Evolutionary conservation across 129 eudicot genomes (phyloP), one percentile per base, ranked within the genome.

Genomic region (Deinandra increscens): DNA sequence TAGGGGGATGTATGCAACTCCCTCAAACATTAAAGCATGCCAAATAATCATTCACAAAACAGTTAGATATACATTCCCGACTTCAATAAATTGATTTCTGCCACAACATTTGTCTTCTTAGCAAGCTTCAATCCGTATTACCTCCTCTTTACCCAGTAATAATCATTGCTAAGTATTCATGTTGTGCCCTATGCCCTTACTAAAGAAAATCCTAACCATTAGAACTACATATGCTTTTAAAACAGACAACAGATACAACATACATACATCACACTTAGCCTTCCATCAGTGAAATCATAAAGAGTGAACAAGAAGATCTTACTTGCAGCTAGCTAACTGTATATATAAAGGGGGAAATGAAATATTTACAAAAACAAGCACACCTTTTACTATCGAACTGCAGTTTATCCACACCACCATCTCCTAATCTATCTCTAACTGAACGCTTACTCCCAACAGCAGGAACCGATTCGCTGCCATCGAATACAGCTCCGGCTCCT

Each of bases 371-470:
- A 26, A 14, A 23, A 45, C 56, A 43, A 53, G 17, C 48, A 23
- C 41, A 91, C 97, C 97, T 73, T 78, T 91, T 91, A 64, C 53
- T 68, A 68, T 66, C 59, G 19, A 70, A 58, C 12, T 73, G 77
- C 38, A 59, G 14, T 29, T 76, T 60, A 75, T 86, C 96, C 6
- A 46, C 79, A 66, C 75, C 62, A 66, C 71, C 62, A 65, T 69
- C 64, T 49, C 96, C 97, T 44, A 91, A 77, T 80, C 97, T 84
- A 66, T 91, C 95, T 59, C 76, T 78, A 76, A 92, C 82, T 0
- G 98, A 79, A 38, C 96, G 81, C 64, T 92, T 92, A 51, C 80
- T 81, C 72, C 98, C 96, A 33, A 62, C 80, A 26, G 64, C 69
- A 19, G 84, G 76, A 26, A 12, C 14, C 13, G 78, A 56, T 71